These are phyloP conservation scores for Cercospora sp. DNA, from an alignment of 2,329 filamentous ascomycete genomes.

Conservation along the genomic window DNA sequence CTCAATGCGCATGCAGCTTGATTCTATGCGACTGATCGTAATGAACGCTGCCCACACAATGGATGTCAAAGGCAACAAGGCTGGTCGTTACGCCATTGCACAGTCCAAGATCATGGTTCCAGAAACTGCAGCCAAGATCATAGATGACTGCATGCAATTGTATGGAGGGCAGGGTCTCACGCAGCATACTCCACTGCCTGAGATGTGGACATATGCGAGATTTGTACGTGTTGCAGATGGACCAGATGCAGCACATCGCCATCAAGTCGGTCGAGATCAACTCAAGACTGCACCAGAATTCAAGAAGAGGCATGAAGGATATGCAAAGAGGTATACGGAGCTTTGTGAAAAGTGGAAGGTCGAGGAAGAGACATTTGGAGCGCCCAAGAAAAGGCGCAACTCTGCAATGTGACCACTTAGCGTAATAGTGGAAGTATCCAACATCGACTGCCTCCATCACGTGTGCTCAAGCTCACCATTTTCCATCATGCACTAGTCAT, in stretches of 20 bases:
- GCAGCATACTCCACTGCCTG: conserved; percentile 88
- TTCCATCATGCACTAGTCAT: background rate
- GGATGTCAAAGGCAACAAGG: conserved; percentile 82
- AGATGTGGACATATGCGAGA: conserved; percentile 41
- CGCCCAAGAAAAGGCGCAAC: conserved; percentile 32
- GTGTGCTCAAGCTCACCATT: background rate
- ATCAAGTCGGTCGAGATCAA: conserved; percentile 78
- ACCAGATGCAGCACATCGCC: conserved; percentile 88
- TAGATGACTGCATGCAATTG: conserved; percentile 89
- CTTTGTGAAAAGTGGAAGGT: conserved; percentile 58
- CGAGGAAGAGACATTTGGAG: conserved; percentile 62
- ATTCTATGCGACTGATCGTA: conserved; percentile 81
- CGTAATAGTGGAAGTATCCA: background rate
- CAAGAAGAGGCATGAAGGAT: conserved; percentile 60
- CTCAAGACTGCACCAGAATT: conserved; percentile 64
- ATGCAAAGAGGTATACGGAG: conserved; percentile 53
- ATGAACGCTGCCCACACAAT: conserved; percentile 93
- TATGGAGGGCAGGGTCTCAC: conserved; percentile 86
- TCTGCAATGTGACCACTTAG: background rate
- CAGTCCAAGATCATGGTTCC: conserved; percentile 91
- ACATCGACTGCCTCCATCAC: too few species aligned
- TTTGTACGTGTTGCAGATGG: conserved; percentile 60
- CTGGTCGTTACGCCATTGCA: conserved; percentile 84
- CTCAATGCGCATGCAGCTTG: conserved; percentile 86
- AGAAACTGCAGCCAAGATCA: conserved; percentile 74